These are phyloP conservation scores for Viridothelium virens DNA, from an alignment of 495 filamentous ascomycete species.

Conservation along the genomic window DNA sequence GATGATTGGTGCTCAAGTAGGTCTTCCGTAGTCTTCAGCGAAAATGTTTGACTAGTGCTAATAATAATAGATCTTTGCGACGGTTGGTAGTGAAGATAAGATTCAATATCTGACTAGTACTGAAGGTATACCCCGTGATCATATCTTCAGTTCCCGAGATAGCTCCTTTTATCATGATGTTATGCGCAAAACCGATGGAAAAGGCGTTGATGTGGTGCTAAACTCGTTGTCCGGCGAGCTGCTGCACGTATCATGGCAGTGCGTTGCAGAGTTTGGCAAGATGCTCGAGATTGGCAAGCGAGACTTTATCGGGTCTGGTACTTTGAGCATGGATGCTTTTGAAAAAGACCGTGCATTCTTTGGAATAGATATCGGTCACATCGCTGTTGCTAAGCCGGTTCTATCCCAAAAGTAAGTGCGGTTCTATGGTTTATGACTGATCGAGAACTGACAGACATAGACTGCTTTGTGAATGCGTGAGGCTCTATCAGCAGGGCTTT, in stretches of 20 bases:
- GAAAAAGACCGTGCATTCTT: slow-evolving; percentile 29
- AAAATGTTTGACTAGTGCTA: slow-evolving; percentile 37
- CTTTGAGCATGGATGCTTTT: slow-evolving; percentile 21
- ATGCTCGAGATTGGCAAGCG: slow-evolving; percentile 42
- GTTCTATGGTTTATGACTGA: not conserved
- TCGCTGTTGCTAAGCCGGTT: not conserved
- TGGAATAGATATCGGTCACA: slow-evolving; percentile 31
- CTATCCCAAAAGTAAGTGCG: not conserved
- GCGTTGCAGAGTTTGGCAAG: slow-evolving; percentile 34
- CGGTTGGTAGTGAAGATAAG: slow-evolving; percentile 8
- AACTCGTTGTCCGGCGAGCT: slow-evolving; percentile 22
- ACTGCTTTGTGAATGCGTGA: not conserved
- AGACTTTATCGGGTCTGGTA: slow-evolving; percentile 20
- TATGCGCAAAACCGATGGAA: slow-evolving; percentile 15
- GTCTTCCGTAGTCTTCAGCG: slow-evolving; percentile 38
- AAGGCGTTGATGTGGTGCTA: slow-evolving; percentile 26
- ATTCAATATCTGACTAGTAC: not conserved
- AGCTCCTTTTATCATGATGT: slow-evolving; percentile 5
- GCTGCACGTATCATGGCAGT: slow-evolving; percentile 16
- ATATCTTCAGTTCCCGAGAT: slow-evolving; percentile 33
- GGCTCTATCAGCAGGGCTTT: not conserved
- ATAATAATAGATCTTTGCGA: slow-evolving; percentile 31
- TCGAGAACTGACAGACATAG: not conserved
- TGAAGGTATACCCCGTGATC: slow-evolving; percentile 32
- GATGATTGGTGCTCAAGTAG: slow-evolving; percentile 35